Evolutionary conservation across 2,329 filamentous ascomycete genomes (phyloP), one percentile per base, ranked within the genome.

Genomic region (Seiridium unicorne): DNA sequence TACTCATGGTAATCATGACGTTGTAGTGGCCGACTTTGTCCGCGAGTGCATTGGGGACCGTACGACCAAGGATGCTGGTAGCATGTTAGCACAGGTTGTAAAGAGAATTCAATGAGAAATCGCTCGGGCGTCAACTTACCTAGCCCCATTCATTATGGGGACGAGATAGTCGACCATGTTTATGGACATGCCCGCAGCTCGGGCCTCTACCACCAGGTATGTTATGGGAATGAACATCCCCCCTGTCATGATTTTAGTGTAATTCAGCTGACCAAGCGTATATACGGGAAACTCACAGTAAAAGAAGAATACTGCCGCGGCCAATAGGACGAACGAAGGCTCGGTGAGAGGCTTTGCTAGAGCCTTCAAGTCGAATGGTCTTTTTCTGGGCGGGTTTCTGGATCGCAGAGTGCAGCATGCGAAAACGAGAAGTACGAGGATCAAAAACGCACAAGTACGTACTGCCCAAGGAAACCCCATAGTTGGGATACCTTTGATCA

Each of bases 141-240:
- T 77, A 31, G 73, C 72, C 3, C 75, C 81, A 64, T 85, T 85
- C 11, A 87, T 71, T 36, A 87, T 80, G 0, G 83, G 70, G 32
- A 86, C 69, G 5, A 87, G 72, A 64, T 87, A 86, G 11, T 74
- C 71, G 2, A 82, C 78, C 1, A 87, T 73, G 11, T 71, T 65
- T 0, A 63, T 46, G 0, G 75, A 76, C 76, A 87, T 84, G 44
- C 83, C 83, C 51, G 78, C 73, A 2, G 68, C 63, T 51, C 76
- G 66, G 0, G 81, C 83, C 62, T 82, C 68, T 1, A 78, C 64
- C 44, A 79, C 74, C 57, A 83, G 69, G 60, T 79, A 87, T 63
- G 78, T 80, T 64, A 82, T 80, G 2, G 84, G 83, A 13, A 85
- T 67, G 67, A 84, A 85, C 53, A 81, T 79, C 31, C 82, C 83